Conservation (phyloP, 768 basidiomycete genomes). For the Tephrocybe sp. region DNA sequence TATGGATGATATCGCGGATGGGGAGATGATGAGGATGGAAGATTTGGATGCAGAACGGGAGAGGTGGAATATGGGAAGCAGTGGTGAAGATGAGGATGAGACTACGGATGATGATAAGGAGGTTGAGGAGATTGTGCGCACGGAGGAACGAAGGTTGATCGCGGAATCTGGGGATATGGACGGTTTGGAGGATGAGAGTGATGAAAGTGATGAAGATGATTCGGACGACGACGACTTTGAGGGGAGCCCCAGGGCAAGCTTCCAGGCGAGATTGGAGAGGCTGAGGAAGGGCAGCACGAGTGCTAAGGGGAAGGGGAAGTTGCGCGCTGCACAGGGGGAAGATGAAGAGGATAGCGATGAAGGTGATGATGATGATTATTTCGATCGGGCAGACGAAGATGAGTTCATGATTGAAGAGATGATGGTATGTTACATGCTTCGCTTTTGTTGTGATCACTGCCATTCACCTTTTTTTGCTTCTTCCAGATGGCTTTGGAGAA, state of each 20-base stretch:
- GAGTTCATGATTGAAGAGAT: slow-evolving; percentile 57
- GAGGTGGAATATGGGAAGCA: slow-evolving; percentile 49
- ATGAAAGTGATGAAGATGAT: slow-evolving; percentile 34
- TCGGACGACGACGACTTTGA: slow-evolving; percentile 30
- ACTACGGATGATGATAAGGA: slow-evolving; percentile 30
- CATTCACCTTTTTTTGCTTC: no score
- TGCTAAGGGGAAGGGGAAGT: slow-evolving; percentile 24
- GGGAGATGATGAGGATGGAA: slow-evolving; percentile 55
- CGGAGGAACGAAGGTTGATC: slow-evolving; percentile 48
- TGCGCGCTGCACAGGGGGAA: slow-evolving; percentile 21
- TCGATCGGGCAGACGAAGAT: slow-evolving; percentile 46
- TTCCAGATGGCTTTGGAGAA: slow-evolving; percentile 61
- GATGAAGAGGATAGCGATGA: slow-evolving; percentile 32
- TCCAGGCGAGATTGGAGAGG: slow-evolving; percentile 43
- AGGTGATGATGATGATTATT: slow-evolving; percentile 29
- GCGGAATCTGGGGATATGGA: slow-evolving; percentile 29
- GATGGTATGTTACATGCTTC: slow-evolving; percentile 38
- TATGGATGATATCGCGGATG: slow-evolving; percentile 69
- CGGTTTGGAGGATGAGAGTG: slow-evolving; percentile 25
- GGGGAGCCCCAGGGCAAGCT: slow-evolving; percentile 42
- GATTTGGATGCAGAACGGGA: slow-evolving; percentile 39
- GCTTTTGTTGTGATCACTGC: background rate
- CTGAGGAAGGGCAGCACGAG: slow-evolving; percentile 27
- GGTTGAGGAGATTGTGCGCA: slow-evolving; percentile 37
- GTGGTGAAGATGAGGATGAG: slow-evolving; percentile 27